Percentiles rank a stretch among this genome's conserved stretches.
phyloP scores from a whole-genome alignment of 1,139 yeast genomes.

The Scheffersomyces quercinus region DNA sequence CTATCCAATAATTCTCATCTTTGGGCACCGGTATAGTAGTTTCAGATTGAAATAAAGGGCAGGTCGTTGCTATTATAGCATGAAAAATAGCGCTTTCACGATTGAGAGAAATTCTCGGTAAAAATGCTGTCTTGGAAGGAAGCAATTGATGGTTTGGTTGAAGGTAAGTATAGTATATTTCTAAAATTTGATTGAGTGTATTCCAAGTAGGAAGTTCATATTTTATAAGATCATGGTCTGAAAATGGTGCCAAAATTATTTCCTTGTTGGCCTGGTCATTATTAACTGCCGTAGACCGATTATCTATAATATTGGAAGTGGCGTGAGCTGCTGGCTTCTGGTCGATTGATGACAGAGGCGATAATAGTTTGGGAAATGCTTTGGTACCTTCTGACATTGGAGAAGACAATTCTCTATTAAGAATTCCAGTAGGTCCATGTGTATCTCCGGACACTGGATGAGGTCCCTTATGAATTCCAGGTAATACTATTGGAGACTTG shows the following conservation, averaged over 20 bases:
- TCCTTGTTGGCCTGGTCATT: no score
- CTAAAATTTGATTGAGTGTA: slow-evolving; percentile 37
- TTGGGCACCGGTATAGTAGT: slow-evolving; percentile 12
- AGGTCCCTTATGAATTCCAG: no score
- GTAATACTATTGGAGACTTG: no score
- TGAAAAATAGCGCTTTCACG: slow-evolving; percentile 44
- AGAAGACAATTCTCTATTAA: no score
- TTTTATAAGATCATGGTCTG: slow-evolving; percentile 8
- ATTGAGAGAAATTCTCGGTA: slow-evolving; percentile 32
- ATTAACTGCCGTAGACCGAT: no score
- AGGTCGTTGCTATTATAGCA: slow-evolving; percentile 46
- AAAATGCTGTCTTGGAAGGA: slow-evolving; percentile 40
- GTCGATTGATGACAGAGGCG: no score
- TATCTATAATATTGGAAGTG: no score
- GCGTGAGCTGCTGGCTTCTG: no score
- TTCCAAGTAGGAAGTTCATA: slow-evolving; percentile 48
- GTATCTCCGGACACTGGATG: no score
- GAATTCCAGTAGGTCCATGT: no score
- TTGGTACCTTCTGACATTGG: no score
- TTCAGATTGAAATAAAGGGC: slow-evolving; percentile 20
- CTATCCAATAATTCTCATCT: slow-evolving; percentile 42
- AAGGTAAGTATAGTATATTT: slow-evolving; percentile 47
- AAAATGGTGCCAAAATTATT: not conserved
- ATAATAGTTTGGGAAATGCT: no score
- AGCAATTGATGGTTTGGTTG: slow-evolving; percentile 49